phyloP scores from a whole-genome alignment of 345 rosid species.

The Eucalyptus curtisii region DNA sequence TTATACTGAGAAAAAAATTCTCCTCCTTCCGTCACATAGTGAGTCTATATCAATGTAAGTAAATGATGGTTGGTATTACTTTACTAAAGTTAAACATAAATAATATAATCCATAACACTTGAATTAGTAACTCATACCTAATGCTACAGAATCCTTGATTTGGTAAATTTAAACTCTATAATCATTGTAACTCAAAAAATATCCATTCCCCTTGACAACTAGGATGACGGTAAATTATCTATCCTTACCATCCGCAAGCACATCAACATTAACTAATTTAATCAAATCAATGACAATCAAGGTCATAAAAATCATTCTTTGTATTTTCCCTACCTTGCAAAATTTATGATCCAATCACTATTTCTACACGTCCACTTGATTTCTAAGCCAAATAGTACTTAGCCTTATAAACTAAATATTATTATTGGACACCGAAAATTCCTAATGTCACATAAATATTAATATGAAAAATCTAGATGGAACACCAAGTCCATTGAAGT shows the following conservation, averaged over 20 bases:
- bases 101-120: background rate
- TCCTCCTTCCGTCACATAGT: background rate
- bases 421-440: background rate
- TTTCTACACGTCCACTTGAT: accelerated
- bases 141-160: background rate
- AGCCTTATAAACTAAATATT: background rate
- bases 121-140: background rate
- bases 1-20: too few relatives aligned
- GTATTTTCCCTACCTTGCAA: background rate
- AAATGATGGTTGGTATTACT: background rate
- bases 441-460: background rate
- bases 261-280: background rate
- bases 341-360: background rate
- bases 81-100: background rate
- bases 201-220: background rate
- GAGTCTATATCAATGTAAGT: background rate
- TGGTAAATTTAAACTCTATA: background rate
- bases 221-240: background rate
- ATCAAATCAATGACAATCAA: background rate
- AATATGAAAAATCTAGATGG: background rate
- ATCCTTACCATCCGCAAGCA: background rate
- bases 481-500: too few relatives aligned
- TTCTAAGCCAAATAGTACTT: background rate
- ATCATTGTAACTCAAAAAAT: too few relatives aligned
- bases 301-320: background rate